Evolutionary conservation across 2,329 filamentous ascomycete genomes (phyloP).

Genomic region (Xylariales sp.): DNA sequence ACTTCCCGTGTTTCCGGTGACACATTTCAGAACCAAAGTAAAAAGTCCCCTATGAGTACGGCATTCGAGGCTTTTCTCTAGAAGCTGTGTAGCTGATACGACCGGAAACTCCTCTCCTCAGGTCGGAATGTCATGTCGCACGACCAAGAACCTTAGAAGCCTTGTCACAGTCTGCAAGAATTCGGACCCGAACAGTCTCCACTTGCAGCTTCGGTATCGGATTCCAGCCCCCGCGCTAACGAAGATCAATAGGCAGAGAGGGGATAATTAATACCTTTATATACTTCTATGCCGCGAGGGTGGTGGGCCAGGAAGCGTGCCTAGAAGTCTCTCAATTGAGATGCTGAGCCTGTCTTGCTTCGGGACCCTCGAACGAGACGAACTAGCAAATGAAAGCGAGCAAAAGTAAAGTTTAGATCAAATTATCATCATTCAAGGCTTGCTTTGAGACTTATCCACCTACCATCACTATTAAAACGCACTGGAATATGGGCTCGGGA

Average conservation of each 20-base stretch:
- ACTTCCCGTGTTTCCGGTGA: background rate
- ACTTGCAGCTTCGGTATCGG: conserved; percentile 5
- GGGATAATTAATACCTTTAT: conserved; percentile 6
- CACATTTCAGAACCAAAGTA: background rate
- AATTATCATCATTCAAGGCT: too few species aligned
- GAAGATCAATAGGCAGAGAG: background rate
- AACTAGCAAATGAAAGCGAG: too few species aligned
- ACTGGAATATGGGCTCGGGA: conserved; percentile 35
- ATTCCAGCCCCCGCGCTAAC: conserved; percentile 13
- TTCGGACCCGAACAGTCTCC: background rate
- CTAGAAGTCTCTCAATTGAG: conserved; percentile 6
- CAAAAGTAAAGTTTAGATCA: background rate
- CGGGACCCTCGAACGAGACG: background rate
- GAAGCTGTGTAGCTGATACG: background rate
- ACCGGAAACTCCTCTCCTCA: background rate
- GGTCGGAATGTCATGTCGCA: too few species aligned
- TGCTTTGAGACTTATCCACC: too few species aligned
- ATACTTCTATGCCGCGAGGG: conserved; percentile 1
- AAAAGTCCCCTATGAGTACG: background rate
- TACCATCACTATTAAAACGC: background rate
- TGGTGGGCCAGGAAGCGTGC: background rate
- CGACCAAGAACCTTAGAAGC: background rate
- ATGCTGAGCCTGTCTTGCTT: background rate
- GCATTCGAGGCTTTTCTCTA: background rate
- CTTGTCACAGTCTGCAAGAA: background rate